Percentiles rank a stretch among this genome's conserved stretches.
Evolutionary conservation across 73 alveolate genomes (phyloP).

Genomic region (Uronychia setigera): DNA sequence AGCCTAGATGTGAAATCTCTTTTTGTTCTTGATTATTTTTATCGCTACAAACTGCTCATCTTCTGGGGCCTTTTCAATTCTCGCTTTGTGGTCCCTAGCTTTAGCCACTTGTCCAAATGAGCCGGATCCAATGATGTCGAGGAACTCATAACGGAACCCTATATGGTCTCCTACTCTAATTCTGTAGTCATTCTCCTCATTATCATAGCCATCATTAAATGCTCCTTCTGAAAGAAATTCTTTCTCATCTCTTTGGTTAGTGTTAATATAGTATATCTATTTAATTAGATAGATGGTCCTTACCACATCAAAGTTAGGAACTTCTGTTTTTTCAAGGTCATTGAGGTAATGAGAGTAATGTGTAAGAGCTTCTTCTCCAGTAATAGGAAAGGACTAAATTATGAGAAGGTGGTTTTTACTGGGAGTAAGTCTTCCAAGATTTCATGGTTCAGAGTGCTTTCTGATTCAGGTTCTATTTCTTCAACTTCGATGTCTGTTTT

Average conservation of each 20-base stretch:
- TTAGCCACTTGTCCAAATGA: constrained; percentile 93
- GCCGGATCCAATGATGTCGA: constrained; percentile 88
- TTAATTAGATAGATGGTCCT: not conserved
- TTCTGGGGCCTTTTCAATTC: constrained; percentile 41
- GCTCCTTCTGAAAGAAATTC: not conserved
- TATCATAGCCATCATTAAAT: constrained; percentile 56
- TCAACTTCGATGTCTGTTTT: too few relatives aligned
- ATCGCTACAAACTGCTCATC: constrained; percentile 65
- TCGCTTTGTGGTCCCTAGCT: constrained; percentile 90
- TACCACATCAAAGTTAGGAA: not conserved
- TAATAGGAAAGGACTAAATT: constrained; percentile 12
- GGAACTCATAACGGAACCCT: constrained; percentile 87
- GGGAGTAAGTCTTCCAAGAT: too few relatives aligned
- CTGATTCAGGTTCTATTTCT: too few relatives aligned
- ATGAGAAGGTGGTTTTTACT: too few relatives aligned
- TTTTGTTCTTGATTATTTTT: constrained; percentile 88
- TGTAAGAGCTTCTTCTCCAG: constrained; percentile 5
- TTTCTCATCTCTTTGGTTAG: constrained; percentile 6
- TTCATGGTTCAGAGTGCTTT: too few relatives aligned
- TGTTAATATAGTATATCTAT: constrained; percentile 22
- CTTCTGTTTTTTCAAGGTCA: constrained; percentile 10
- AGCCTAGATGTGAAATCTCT: constrained; percentile 87
- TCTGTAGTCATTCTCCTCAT: constrained; percentile 86
- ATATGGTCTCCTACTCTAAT: constrained; percentile 85
- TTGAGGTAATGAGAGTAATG: not conserved